Evolutionary conservation across 129 eudicot species (phyloP).

Genomic region (Logfia minima): DNA sequence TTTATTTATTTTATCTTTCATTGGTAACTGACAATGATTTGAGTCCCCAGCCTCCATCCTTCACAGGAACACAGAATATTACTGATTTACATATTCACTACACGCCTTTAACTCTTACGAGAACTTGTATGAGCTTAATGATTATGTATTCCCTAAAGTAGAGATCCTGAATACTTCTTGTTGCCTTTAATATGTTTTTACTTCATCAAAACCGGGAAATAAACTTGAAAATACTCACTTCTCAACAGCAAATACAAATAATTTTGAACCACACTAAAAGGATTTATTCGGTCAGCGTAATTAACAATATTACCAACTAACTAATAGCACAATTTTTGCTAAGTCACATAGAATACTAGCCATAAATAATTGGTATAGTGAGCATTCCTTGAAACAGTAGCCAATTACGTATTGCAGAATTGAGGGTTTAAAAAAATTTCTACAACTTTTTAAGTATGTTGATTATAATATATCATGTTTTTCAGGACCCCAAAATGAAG

Average conservation of each 20-base stretch:
- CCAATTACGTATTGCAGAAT: background rate
- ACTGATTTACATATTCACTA: background rate
- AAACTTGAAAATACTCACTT: background rate
- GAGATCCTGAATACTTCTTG: background rate
- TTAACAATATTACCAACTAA: no score
- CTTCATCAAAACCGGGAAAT: background rate
- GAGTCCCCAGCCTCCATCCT: background rate
- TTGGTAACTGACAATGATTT: background rate
- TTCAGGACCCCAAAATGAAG: constrained; percentile 47
- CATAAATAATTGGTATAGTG: no score
- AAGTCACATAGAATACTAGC: no score
- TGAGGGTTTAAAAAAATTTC: background rate
- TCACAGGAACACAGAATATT: background rate
- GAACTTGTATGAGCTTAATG: background rate
- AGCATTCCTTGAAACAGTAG: no score
- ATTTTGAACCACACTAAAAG: background rate
- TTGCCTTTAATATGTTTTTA: background rate
- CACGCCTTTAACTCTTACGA: background rate
- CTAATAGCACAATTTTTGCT: no score
- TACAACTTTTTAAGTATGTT: background rate
- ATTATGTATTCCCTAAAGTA: no score
- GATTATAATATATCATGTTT: background rate
- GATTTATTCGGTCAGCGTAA: no score
- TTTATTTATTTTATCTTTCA: no score
- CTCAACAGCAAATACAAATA: background rate